Percentiles rank a stretch among this genome's conserved stretches.
Conservation (phyloP, 768 basidiomycete genomes). For the Collybia sp. region DNA sequence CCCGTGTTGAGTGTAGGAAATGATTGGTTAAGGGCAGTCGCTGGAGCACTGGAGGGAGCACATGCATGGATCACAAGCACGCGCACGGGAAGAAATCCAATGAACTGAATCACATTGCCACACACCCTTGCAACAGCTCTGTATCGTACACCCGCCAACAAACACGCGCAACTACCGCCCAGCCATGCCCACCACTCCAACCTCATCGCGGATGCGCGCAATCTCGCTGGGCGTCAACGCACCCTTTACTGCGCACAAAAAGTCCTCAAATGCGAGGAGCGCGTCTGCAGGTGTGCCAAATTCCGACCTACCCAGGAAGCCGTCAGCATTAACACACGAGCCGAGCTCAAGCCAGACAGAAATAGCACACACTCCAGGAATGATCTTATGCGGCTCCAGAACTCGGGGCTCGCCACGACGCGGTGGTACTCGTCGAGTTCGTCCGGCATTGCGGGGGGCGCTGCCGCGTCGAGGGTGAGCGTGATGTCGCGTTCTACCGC, state of each 20-base stretch:
- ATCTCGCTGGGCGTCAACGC: constrained; percentile 81
- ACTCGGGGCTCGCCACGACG: constrained; percentile 70
- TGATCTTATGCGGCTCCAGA: constrained; percentile 68
- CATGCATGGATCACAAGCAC: no score
- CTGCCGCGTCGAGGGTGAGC: constrained; percentile 57
- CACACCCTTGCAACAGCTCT: no score
- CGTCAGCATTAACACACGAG: not conserved
- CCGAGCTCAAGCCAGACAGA: not conserved
- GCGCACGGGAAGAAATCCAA: no score
- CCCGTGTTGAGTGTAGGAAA: no score
- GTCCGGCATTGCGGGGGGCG: constrained; percentile 36
- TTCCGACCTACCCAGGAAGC: constrained; percentile 42
- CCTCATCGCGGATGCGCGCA: constrained; percentile 85
- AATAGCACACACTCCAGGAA: constrained; percentile 53
- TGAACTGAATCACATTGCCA: no score
- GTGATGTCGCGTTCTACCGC: constrained; percentile 56
- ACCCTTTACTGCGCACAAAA: constrained; percentile 78
- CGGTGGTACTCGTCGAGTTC: constrained; percentile 56
- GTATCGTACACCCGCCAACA: no score
- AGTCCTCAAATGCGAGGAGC: constrained; percentile 77
- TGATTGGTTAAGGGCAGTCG: no score
- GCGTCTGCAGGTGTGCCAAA: constrained; percentile 63
- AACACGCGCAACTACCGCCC: constrained; percentile 27
- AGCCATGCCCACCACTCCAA: constrained; percentile 87
- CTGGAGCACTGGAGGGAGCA: no score